phyloP scores from a whole-genome alignment of 129 eudicot genomes.

The Flaveria robusta region DNA sequence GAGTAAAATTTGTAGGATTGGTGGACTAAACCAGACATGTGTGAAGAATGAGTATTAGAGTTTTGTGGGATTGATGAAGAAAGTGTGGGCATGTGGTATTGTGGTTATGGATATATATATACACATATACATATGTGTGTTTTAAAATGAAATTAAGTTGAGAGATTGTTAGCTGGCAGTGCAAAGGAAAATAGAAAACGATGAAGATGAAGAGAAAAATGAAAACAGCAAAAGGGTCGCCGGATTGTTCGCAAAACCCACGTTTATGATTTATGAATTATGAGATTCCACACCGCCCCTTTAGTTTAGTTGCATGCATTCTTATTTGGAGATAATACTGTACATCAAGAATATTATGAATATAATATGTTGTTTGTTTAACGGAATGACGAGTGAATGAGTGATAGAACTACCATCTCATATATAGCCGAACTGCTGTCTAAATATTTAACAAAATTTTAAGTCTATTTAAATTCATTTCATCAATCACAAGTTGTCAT shows the following conservation, averaged over 20 bases:
- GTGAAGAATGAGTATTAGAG: slow-evolving; percentile 42
- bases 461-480: no score
- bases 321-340: not conserved
- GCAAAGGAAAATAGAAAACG: slow-evolving; percentile 23
- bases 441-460: no score
- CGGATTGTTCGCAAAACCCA: slow-evolving; percentile 79
- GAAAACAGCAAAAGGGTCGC: slow-evolving; percentile 68
- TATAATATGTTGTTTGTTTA: no score
- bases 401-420: no score
- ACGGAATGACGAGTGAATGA: no score
- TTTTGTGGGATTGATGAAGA: slow-evolving; percentile 15
- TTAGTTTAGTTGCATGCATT: slow-evolving; percentile 39
- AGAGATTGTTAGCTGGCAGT: slow-evolving; percentile 69
- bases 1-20: slow-evolving; percentile 43
- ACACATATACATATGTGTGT: not conserved
- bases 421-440: no score
- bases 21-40: slow-evolving; percentile 36
- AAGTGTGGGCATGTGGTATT: slow-evolving; percentile 27
- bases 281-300: slow-evolving; percentile 43
- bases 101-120: slow-evolving; percentile 24
- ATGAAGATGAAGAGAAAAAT: slow-evolving; percentile 27
- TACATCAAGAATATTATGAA: not conserved
- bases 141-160: slow-evolving; percentile 19
- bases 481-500: no score
- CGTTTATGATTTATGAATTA: slow-evolving; percentile 44